phyloP scores from a whole-genome alignment of 306 rosid species.

The Acacia acuminata region DNA sequence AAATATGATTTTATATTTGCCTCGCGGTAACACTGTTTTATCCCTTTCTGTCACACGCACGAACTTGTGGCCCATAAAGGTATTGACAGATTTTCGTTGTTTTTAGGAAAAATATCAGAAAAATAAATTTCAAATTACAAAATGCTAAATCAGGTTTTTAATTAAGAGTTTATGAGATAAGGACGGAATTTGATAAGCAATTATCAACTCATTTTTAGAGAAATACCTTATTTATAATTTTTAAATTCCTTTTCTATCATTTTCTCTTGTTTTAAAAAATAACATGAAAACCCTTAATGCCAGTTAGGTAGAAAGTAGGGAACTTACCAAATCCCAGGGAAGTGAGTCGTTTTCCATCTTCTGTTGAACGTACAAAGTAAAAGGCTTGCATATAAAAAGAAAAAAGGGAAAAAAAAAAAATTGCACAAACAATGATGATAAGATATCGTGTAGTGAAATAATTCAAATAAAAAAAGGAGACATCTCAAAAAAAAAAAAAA shows the following conservation, averaged over 20 bases:
- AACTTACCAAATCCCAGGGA: slow-evolving; percentile 42
- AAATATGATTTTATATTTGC: slow-evolving; percentile 29
- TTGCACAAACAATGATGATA: slow-evolving; percentile 71
- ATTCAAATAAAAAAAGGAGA: slow-evolving; percentile 21
- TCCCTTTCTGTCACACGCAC: slow-evolving; percentile 31
- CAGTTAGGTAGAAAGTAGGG: slow-evolving; percentile 46
- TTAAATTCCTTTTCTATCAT: too few relatives aligned
- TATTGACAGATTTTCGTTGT: slow-evolving; percentile 14
- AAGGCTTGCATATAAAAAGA: slow-evolving; percentile 7
- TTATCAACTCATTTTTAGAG: too few relatives aligned
- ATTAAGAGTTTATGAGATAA: too few relatives aligned
- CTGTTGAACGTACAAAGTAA: slow-evolving; percentile 37
- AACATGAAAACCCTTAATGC: slow-evolving; percentile 2
- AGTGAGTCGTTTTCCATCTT: slow-evolving; percentile 39
- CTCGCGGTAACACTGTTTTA: slow-evolving; percentile 33
- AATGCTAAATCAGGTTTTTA: too few relatives aligned
- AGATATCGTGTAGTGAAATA: slow-evolving; percentile 54
- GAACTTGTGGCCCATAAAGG: slow-evolving; percentile 24
- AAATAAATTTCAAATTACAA: too few relatives aligned
- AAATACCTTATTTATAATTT: too few relatives aligned
- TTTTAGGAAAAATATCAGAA: not conserved
- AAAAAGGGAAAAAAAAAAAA: slow-evolving; percentile 5
- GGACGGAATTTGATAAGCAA: too few relatives aligned
- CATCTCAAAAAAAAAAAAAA: slow-evolving; percentile 6
- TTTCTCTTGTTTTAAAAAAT: not conserved